Evolutionary conservation across 352 stramenopile genomes (phyloP).

Genomic region (Phytophthora megakarya): DNA sequence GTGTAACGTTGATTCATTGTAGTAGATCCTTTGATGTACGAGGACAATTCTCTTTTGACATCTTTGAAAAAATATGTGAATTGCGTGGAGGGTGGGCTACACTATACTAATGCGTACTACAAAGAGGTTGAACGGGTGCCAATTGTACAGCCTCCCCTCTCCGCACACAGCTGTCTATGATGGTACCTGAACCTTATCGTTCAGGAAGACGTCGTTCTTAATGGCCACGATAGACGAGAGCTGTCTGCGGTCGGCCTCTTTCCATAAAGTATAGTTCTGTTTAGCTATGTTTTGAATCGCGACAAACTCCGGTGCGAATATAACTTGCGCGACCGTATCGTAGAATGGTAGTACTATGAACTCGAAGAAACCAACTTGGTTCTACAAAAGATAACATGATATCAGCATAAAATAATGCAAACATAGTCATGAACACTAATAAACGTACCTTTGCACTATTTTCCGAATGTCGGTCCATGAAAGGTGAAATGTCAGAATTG

Average conservation of each 20-base stretch:
- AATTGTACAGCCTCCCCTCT: conserved; percentile 23
- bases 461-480: conserved; percentile 91
- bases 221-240: conserved; percentile 85
- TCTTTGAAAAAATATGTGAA: conserved; percentile 31
- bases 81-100: conserved; percentile 32
- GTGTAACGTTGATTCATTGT: too few relatives aligned
- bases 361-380: conserved; percentile 88
- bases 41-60: conserved; percentile 6
- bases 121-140: conserved; percentile 35
- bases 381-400: conserved; percentile 38
- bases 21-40: neutral
- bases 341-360: conserved; percentile 87
- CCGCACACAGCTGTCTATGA: conserved; percentile 33
- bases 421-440: neutral
- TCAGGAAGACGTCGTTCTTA: conserved; percentile 79
- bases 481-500: conserved; percentile 89
- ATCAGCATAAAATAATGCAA: neutral
- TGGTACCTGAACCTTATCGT: conserved; percentile 66
- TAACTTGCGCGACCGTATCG: conserved; percentile 75
- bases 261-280: conserved; percentile 87
- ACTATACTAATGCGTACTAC: conserved; percentile 41
- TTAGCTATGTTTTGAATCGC: conserved; percentile 80
- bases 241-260: conserved; percentile 77
- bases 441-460: conserved; percentile 81
- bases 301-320: conserved; percentile 75